Evolutionary conservation across 495 filamentous ascomycete species (phyloP).

Genomic region (Annulohypoxylon stygium): DNA sequence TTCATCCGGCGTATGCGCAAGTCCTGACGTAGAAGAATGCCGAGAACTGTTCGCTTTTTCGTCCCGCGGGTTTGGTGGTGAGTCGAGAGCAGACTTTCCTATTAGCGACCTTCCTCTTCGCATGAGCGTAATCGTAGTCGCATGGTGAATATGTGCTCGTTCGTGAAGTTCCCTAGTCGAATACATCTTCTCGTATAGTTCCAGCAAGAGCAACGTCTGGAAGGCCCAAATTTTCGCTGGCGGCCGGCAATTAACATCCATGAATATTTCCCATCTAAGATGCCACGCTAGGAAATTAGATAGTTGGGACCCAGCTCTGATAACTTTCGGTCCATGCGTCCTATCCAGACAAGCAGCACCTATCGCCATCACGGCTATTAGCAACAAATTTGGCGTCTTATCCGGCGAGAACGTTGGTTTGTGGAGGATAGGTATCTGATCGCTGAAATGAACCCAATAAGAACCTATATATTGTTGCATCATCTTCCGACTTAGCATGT

Average conservation of each 20-base stretch:
- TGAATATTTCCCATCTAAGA: constrained; percentile 92
- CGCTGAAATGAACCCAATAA: constrained; percentile 95
- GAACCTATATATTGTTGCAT: constrained; percentile 95
- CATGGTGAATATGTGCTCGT: constrained; percentile 96
- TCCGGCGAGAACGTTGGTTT: constrained; percentile 93
- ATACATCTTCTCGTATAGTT: constrained; percentile 97
- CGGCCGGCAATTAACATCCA: constrained; percentile 89
- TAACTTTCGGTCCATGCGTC: constrained; percentile 77
- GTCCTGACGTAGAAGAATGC: constrained; percentile 69
- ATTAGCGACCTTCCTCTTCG: constrained; percentile 91
- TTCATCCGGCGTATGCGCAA: constrained; percentile 79
- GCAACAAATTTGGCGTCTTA: constrained; percentile 82
- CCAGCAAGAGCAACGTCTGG: constrained; percentile 88
- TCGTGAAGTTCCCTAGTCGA: constrained; percentile 92
- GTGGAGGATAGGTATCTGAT: constrained; percentile 94
- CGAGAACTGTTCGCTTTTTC: constrained; percentile 69
- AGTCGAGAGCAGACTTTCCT: constrained; percentile 88
- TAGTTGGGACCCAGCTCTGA: constrained; percentile 78
- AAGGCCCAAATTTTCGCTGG: constrained; percentile 99
- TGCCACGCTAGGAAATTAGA: constrained; percentile 92
- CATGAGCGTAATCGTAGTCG: constrained; percentile 95
- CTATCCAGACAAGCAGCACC: constrained; percentile 91
- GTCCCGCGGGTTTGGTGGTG: constrained; percentile 83
- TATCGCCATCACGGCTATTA: constrained; percentile 95
- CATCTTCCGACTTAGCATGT: constrained; percentile 90